phyloP scores from a whole-genome alignment of 2,329 filamentous ascomycete genomes.

The Aspergillus pseudoglaucus region DNA sequence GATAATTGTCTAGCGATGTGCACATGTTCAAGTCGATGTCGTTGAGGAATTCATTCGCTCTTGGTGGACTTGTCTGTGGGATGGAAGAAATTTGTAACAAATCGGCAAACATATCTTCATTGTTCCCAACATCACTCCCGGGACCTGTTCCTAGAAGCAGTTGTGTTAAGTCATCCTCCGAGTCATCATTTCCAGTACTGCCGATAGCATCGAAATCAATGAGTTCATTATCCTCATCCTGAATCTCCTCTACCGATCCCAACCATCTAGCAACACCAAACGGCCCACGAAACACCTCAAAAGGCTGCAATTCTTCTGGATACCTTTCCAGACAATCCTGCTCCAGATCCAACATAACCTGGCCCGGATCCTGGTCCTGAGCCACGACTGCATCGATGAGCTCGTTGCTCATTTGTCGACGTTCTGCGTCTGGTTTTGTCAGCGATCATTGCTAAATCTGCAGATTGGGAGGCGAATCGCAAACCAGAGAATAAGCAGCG shows the following conservation, averaged over 20 bases:
- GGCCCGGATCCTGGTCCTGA: constrained; percentile 1
- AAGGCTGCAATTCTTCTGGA: background rate
- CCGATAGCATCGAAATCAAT: background rate
- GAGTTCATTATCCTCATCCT: background rate
- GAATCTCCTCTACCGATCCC: background rate
- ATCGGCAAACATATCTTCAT: background rate
- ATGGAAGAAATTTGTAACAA: background rate
- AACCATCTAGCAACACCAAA: constrained; percentile 10
- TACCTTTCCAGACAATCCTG: background rate
- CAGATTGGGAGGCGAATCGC: too few species aligned
- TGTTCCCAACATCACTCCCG: background rate
- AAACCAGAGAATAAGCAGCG: constrained; percentile 10
- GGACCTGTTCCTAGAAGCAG: background rate
- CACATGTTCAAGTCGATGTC: background rate
- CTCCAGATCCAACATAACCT: constrained; percentile 9
- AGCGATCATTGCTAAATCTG: background rate
- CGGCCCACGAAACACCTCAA: constrained; percentile 8
- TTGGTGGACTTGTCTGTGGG: background rate
- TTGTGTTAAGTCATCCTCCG: background rate
- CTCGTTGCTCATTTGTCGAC: constrained; percentile 9
- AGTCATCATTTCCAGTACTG: background rate
- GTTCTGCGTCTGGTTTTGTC: constrained; percentile 6
- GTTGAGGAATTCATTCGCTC: background rate
- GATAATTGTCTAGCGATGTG: background rate
- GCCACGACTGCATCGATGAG: constrained; percentile 1